Evolutionary conservation across 306 rosid species (phyloP).

Genomic region (Crotalaria pallida): DNA sequence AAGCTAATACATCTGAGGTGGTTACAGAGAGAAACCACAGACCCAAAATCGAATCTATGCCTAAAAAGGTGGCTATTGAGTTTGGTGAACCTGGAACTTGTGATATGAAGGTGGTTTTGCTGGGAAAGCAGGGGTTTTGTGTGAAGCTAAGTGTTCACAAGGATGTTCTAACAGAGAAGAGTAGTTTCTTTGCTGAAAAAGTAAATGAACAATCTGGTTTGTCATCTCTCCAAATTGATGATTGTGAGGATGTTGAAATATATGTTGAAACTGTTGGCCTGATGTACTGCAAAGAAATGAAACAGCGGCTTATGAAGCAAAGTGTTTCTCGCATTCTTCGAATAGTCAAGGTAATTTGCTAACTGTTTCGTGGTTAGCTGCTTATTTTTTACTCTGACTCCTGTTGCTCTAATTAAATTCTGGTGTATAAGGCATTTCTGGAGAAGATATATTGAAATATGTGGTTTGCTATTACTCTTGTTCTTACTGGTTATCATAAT

Average conservation of each 20-base stretch:
- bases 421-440: neutral
- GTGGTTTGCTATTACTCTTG: neutral
- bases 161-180: constrained; percentile 56
- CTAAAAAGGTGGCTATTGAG: constrained; percentile 89
- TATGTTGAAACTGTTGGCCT: constrained; percentile 86
- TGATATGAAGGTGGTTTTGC: constrained; percentile 62
- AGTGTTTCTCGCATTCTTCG: constrained; percentile 75
- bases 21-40: constrained; percentile 53
- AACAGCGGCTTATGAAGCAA: constrained; percentile 82
- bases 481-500: neutral
- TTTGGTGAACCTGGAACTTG: constrained; percentile 90
- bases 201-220: constrained; percentile 41
- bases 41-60: constrained; percentile 62
- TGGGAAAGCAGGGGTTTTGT: constrained; percentile 87
- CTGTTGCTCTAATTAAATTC: neutral
- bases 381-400: neutral
- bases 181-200: constrained; percentile 62
- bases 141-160: constrained; percentile 85
- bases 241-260: constrained; percentile 88
- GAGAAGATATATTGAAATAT: neutral
- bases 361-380: neutral
- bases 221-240: constrained; percentile 61
- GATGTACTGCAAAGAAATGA: constrained; percentile 90
- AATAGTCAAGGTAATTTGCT: constrained; percentile 63
- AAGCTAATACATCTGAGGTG: constrained; percentile 36